Conservation (phyloP, 1,284 basidiomycete genomes). For the Ganoderma multipileum region DNA sequence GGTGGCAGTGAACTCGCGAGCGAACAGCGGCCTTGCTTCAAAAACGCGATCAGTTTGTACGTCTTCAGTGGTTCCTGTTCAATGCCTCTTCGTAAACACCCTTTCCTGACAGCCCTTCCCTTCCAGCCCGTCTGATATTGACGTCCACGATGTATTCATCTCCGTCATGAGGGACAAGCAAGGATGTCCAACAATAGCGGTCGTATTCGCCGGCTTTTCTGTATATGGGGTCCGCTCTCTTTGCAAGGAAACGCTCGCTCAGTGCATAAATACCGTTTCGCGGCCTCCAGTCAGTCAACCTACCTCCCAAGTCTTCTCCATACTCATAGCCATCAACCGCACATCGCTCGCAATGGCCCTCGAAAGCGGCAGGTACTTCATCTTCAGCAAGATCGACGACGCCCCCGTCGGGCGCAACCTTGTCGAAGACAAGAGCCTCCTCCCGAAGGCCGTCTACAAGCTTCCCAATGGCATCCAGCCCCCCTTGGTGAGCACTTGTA, state of each 20-base stretch:
- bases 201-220: not conserved
- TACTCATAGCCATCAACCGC: not conserved
- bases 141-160: not conserved
- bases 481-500: not conserved
- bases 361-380: not conserved
- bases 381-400: not conserved
- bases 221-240: not conserved
- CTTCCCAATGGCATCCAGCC: not conserved
- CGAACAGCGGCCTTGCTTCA: not conserved
- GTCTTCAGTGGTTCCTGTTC: not conserved
- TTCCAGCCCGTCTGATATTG: not conserved
- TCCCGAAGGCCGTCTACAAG: not conserved
- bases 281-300: not conserved
- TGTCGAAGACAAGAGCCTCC: not conserved
- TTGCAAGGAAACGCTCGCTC: not conserved
- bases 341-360: not conserved
- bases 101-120: not conserved
- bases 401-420: not conserved
- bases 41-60: not conserved
- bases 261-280: not conserved
- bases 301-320: not conserved
- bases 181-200: not conserved
- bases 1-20: not conserved
- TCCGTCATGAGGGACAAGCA: not conserved
- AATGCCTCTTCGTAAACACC: not conserved